A percentile compares a stretch with the other conserved stretches of the same genome.
Conservation (phyloP, 2,329 filamentous ascomycete species). For the Apiospora rasikravindrae region DNA sequence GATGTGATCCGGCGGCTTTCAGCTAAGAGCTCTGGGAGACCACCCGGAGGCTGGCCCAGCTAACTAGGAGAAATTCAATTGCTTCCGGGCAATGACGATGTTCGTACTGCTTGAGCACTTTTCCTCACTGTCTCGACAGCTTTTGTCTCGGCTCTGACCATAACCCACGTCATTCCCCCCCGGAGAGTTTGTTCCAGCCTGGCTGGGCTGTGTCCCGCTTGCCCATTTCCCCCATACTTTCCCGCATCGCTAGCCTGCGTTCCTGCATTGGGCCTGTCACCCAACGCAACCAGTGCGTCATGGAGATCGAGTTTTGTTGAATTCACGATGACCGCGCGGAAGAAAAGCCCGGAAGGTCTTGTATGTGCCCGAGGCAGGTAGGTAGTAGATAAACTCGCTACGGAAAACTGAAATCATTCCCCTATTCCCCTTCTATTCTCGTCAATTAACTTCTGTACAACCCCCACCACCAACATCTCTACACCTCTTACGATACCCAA, state of each 20-base stretch:
- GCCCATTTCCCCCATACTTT: constrained; percentile 7
- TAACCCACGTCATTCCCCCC: background rate
- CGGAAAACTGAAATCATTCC: background rate
- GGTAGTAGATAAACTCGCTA: background rate
- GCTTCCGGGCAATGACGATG: background rate
- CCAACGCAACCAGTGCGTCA: constrained; percentile 12
- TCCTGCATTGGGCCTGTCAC: constrained; percentile 9
- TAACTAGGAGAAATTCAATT: background rate
- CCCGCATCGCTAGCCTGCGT: constrained; percentile 1
- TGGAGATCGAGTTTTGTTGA: constrained; percentile 4
- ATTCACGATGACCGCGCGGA: constrained; percentile 1
- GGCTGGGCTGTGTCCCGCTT: background rate
- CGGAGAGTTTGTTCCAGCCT: constrained; percentile 8
- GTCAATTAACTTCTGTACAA: background rate
- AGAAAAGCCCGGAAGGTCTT: background rate
- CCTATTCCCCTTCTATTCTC: background rate
- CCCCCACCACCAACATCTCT: background rate
- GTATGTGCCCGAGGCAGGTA: background rate
- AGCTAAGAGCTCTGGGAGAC: no score
- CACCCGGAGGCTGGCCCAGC: no score
- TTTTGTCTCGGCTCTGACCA: constrained; percentile 7
- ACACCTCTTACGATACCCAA: background rate
- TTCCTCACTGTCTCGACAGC: background rate
- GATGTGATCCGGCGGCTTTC: background rate
- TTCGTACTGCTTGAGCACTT: background rate